A percentile compares a stretch with the other conserved stretches of the same genome.
These are phyloP conservation scores for Dipsacomyces acuminosporus DNA, from an alignment of 371 early-diverging fungal species.

Conservation along the genomic window DNA sequence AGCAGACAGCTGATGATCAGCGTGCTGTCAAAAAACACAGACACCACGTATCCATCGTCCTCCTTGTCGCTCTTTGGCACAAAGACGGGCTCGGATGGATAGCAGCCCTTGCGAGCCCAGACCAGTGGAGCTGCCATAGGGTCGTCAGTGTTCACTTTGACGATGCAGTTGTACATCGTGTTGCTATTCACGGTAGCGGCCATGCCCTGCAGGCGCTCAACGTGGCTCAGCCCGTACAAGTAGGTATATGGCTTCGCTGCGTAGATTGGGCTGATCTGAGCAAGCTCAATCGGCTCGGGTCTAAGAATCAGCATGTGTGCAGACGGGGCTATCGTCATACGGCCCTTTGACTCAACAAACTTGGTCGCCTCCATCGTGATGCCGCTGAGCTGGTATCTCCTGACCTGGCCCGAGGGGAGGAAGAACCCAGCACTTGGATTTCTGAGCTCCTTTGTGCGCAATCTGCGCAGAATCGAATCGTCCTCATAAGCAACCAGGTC, in stretches of 20 bases:
- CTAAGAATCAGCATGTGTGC: constrained; percentile 27
- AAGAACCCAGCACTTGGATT: constrained; percentile 47
- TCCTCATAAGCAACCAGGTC: constrained; percentile 63
- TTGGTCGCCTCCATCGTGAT: constrained; percentile 53
- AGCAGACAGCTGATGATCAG: constrained; percentile 63
- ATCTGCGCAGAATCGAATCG: constrained; percentile 56
- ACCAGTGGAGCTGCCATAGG: constrained; percentile 13
- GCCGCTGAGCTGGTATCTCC: constrained; percentile 56
- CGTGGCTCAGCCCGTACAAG: constrained; percentile 61
- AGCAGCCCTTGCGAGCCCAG: constrained; percentile 62
- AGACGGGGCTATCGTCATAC: constrained; percentile 10
- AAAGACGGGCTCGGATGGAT: constrained; percentile 70
- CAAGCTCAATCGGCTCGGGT: constrained; percentile 55
- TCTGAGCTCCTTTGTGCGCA: constrained; percentile 56
- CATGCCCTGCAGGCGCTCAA: constrained; percentile 17
- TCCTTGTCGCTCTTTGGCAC: constrained; percentile 60
- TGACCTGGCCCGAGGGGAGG: constrained; percentile 53
- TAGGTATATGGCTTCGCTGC: constrained; percentile 55
- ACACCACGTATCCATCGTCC: constrained; percentile 69
- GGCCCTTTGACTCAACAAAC: constrained; percentile 39
- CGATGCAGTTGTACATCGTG: constrained; percentile 62
- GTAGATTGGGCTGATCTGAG: constrained; percentile 61
- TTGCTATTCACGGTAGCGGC: constrained; percentile 5
- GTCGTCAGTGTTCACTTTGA: constrained; percentile 52
- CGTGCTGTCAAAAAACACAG: constrained; percentile 66